phyloP scores from a whole-genome alignment of 2,329 filamentous ascomycete genomes.

The Colletotrichum musae region DNA sequence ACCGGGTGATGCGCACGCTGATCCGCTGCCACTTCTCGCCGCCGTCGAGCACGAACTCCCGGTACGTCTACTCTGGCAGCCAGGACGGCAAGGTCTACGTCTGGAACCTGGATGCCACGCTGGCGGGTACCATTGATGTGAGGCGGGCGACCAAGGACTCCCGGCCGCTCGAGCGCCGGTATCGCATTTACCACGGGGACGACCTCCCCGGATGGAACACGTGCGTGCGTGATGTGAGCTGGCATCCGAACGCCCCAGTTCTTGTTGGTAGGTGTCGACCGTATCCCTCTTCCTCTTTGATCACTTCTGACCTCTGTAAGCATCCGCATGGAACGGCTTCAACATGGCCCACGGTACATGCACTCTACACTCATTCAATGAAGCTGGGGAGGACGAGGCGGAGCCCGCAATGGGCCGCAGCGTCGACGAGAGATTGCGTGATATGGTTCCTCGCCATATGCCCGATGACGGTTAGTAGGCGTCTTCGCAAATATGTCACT shows the following conservation, averaged over 20 bases:
- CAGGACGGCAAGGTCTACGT: conserved; percentile 91
- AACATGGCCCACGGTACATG: conserved; percentile 81
- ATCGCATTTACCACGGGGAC: conserved; percentile 71
- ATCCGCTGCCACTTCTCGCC: conserved; percentile 98
- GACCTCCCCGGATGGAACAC: conserved; percentile 77
- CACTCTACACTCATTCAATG: conserved; percentile 84
- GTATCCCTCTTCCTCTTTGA: neutral
- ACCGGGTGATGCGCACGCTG: conserved; percentile 88
- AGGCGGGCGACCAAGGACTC: conserved; percentile 76
- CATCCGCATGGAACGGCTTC: conserved; percentile 87
- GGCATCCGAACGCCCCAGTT: conserved; percentile 89
- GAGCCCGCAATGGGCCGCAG: conserved; percentile 70
- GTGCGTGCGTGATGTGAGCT: conserved; percentile 88
- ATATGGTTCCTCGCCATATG: conserved; percentile 39
- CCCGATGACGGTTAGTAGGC: neutral
- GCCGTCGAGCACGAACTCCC: conserved; percentile 84
- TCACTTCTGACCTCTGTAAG: conserved; percentile 56
- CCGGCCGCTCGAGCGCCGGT: conserved; percentile 68
- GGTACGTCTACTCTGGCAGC: conserved; percentile 94
- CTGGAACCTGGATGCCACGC: conserved; percentile 92
- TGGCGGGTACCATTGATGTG: conserved; percentile 85
- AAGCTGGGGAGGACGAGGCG: conserved; percentile 76
- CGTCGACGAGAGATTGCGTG: conserved; percentile 72
- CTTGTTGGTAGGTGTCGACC: conserved; percentile 71
- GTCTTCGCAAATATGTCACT: neutral